phyloP scores from a whole-genome alignment of 768 basidiomycete genomes.

The Piloderma croceum region DNA sequence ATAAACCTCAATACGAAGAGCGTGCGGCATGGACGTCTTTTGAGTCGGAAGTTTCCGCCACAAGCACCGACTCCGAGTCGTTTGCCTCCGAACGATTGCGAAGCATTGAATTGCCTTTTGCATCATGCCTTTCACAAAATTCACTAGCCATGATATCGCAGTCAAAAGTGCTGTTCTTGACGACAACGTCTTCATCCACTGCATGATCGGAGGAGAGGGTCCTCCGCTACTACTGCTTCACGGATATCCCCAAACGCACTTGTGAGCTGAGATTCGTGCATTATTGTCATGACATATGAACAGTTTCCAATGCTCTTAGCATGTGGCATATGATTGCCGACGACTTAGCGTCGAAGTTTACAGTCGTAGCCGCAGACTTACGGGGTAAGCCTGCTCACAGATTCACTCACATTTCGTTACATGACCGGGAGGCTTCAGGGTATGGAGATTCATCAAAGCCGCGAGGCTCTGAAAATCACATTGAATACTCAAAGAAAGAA shows the following conservation, averaged over 20 bases:
- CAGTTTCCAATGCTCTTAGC: neutral
- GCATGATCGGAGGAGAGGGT: neutral
- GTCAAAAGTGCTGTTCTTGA: neutral
- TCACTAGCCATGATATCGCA: neutral
- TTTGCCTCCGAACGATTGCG: too few species aligned
- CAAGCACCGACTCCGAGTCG: too few species aligned
- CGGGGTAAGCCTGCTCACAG: neutral
- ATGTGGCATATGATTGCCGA: neutral
- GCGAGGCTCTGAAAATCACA: neutral
- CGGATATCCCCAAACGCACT: neutral
- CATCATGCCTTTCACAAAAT: neutral
- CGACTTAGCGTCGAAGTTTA: neutral
- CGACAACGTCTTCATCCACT: neutral
- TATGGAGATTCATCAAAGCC: neutral
- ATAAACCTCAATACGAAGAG: too few species aligned
- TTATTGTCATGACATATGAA: neutral
- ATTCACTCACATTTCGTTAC: neutral
- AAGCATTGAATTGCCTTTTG: too few species aligned
- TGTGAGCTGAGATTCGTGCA: neutral
- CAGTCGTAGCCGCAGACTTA: neutral
- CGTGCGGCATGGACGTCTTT: too few species aligned
- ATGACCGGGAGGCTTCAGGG: neutral
- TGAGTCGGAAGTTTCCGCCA: too few species aligned
- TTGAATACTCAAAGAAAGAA: neutral
- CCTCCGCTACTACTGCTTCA: neutral